Percentiles rank a stretch among this genome's conserved stretches.
phyloP scores from a whole-genome alignment of 345 rosid genomes.

The Eucalyptus cladocalyx region DNA sequence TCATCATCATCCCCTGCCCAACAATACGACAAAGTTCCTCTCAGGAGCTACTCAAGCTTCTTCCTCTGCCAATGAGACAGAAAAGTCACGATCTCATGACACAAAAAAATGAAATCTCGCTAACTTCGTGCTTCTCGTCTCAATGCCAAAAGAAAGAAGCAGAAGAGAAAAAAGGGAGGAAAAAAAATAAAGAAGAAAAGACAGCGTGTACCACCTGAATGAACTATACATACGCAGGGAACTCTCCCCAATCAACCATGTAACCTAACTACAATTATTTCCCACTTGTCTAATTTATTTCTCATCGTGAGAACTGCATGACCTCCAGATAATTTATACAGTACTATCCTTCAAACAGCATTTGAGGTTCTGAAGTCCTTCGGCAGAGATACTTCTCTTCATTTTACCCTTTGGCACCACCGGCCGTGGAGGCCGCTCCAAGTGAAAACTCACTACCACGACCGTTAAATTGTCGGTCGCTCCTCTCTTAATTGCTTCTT shows the following conservation, averaged over 20 bases:
- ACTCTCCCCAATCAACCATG: neutral
- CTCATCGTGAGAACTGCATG: neutral
- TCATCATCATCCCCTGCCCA: neutral
- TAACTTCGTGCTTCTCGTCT: neutral
- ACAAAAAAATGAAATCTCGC: neutral
- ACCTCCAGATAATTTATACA: neutral
- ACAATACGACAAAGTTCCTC: neutral
- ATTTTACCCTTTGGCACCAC: slow-evolving; percentile 28
- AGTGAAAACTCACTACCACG: slow-evolving; percentile 60
- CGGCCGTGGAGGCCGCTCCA: slow-evolving; percentile 40
- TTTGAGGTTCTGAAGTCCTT: slow-evolving; percentile 39
- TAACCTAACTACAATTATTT: neutral
- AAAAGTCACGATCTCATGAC: neutral
- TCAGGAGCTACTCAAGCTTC: neutral
- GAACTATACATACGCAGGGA: slow-evolving; percentile 7
- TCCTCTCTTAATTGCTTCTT: slow-evolving; percentile 60
- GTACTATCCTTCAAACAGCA: slow-evolving; percentile 11
- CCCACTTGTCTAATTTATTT: neutral
- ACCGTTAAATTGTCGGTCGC: slow-evolving; percentile 65
- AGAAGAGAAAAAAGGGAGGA: neutral
- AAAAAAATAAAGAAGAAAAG: neutral
- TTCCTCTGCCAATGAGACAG: neutral
- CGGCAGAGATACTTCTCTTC: slow-evolving; percentile 60
- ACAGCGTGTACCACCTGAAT: neutral
- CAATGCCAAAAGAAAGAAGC: neutral